Evolutionary conservation across 2,329 filamentous ascomycete species (phyloP).

Genomic region (Colletotrichum agaves): DNA sequence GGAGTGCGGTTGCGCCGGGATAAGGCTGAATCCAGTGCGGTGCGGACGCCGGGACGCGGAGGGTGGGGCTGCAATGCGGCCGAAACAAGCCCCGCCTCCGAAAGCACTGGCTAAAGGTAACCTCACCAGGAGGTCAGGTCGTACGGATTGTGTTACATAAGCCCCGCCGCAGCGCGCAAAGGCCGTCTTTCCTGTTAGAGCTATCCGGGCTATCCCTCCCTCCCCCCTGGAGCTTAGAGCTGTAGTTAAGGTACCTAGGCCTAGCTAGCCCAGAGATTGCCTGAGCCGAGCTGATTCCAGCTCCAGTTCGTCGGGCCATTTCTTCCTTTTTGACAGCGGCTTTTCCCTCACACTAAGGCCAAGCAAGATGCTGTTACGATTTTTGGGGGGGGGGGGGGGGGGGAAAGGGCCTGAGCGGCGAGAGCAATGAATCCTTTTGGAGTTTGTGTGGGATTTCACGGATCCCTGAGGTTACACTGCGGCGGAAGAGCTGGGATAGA

Average conservation of each 20-base stretch:
- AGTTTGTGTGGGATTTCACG: no score
- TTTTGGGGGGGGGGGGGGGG: no score
- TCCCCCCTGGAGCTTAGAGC: slow-evolving; percentile 3
- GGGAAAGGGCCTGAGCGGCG: no score
- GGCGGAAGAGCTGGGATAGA: no score
- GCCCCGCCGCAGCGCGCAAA: not conserved
- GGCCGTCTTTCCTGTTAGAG: slow-evolving; percentile 13
- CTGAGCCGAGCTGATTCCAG: not conserved
- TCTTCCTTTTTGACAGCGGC: slow-evolving; percentile 3
- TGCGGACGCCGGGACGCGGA: slow-evolving; percentile 13
- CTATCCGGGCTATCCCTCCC: slow-evolving; percentile 16
- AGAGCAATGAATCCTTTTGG: no score
- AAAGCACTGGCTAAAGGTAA: not conserved
- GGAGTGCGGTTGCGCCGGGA: slow-evolving; percentile 19
- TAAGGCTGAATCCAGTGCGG: slow-evolving; percentile 28
- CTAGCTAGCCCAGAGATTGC: no score
- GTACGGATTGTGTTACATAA: not conserved
- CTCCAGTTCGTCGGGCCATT: not conserved
- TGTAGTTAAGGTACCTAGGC: not conserved
- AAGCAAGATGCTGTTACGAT: not conserved
- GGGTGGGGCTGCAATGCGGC: slow-evolving; percentile 4
- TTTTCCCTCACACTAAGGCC: not conserved
- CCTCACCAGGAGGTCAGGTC: not conserved
- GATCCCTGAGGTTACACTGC: no score
- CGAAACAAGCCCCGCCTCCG: slow-evolving; percentile 20